Evolutionary conservation across 2,329 filamentous ascomycete genomes (phyloP), one percentile per base, ranked within the genome.

Genomic region (Colletotrichum noveboracense): DNA sequence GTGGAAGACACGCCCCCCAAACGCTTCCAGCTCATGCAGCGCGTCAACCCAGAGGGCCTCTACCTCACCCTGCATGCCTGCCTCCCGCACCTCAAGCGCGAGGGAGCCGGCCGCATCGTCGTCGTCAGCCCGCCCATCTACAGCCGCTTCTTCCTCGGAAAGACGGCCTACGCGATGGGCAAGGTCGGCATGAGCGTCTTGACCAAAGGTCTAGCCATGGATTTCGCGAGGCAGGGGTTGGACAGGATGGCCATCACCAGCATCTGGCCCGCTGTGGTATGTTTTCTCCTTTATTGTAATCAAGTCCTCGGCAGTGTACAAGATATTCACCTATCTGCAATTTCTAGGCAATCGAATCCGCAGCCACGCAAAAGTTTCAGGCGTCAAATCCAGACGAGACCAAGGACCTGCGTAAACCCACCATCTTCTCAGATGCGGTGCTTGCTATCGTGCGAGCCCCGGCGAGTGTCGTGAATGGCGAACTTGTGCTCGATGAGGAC

Each of bases 41-140:
- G 88, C 76, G 91, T 96, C 77, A 96, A 96, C 79, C 88, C 91
- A 0, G 92, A 95, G 79, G 95, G 95, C 0, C 86, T 97, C 1
- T 97, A 97, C 84, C 93, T 89, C 21, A 89, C 89, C 5, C 81
- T 97, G 7, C 93, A 96, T 79, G 92, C 92, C 7, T 85, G 88
- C 3, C 87, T 97, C 24, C 94, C 95, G 3, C 87, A 93, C 75
- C 92, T 96, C 75, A 87, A 84, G 82, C 52, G 70, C 58, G 64
- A 88, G 87, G 76, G 86, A 80, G 88, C 86, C 30, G 94, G 92
- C 0, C 85, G 95, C 30, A 91, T 97, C 76, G 86, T 97, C 61
- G 94, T 97, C 70, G 93, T 97, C 70, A 94, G 92, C 80, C 95
- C 95, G 28, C 95, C 95, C 3, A 96, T 97, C 73, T 97, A 97